Percentiles rank a stretch among this genome's conserved stretches.
Evolutionary conservation across 305 asterid species (phyloP).

Genomic region (Solanum hybrid): DNA sequence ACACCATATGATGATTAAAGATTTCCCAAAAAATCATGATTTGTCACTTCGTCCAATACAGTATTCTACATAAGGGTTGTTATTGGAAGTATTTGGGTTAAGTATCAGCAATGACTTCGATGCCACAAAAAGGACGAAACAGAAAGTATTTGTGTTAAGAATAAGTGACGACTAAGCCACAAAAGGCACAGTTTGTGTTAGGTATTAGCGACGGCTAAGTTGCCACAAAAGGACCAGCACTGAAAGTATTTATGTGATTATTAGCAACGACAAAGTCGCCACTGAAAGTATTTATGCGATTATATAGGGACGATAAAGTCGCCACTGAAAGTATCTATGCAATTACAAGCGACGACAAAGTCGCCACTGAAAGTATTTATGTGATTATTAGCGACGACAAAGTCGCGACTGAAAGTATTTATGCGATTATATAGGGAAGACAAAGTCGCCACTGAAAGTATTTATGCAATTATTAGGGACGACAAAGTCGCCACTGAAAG

Average conservation of each 20-base stretch:
- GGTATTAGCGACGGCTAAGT: neutral
- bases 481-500: too few relatives aligned
- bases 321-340: too few relatives aligned
- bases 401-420: too few relatives aligned
- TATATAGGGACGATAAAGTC: too few relatives aligned
- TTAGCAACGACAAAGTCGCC: too few relatives aligned
- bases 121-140: neutral
- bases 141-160: neutral
- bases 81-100: neutral
- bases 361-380: too few relatives aligned
- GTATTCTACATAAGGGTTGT: neutral
- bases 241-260: neutral
- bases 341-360: rapidly evolving
- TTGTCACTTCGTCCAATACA: neutral
- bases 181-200: neutral
- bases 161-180: neutral
- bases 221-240: neutral
- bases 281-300: too few relatives aligned
- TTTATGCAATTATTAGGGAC: too few relatives aligned
- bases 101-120: neutral
- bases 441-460: too few relatives aligned
- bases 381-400: too few relatives aligned
- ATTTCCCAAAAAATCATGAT: neutral
- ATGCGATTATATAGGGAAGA: rapidly evolving
- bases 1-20: neutral